These are phyloP conservation scores for Coemansia sp. DNA, from an alignment of 192 early-diverging fungal species.

Conservation along the genomic window DNA sequence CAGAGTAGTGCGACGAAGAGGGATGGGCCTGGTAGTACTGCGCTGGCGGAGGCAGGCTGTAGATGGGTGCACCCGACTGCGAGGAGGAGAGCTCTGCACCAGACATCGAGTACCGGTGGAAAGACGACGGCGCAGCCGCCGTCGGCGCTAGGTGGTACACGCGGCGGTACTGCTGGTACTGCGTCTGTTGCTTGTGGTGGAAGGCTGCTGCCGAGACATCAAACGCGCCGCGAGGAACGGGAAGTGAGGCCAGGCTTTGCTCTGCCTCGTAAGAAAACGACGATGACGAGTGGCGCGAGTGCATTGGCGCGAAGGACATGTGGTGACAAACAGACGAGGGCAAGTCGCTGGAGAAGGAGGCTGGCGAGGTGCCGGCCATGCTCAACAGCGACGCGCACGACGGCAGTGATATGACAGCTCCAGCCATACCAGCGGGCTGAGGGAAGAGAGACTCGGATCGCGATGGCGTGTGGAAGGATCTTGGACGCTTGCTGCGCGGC, in stretches of 20 bases:
- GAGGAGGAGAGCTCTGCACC: constrained; percentile 8
- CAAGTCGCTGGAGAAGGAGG: not conserved
- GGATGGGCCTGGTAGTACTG: not conserved
- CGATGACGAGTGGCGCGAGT: constrained; percentile 4
- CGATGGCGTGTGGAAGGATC: constrained; percentile 40
- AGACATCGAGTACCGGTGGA: constrained; percentile 22
- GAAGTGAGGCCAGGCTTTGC: not conserved
- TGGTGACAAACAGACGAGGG: constrained; percentile 2
- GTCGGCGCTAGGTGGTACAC: constrained; percentile 19
- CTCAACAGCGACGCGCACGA: constrained; percentile 56
- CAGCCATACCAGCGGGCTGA: not conserved
- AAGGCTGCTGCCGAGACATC: constrained; percentile 1
- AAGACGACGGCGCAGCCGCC: constrained; percentile 17
- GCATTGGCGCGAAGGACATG: constrained; percentile 7
- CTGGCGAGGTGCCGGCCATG: constrained; percentile 37
- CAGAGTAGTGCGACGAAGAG: constrained; percentile 7
- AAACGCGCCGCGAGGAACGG: constrained; percentile 12
- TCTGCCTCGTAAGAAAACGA: not conserved
- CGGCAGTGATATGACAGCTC: constrained; percentile 39
- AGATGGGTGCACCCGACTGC: constrained; percentile 5
- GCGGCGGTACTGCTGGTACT: constrained; percentile 17
- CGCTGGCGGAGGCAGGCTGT: constrained; percentile 3
- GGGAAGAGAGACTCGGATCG: constrained; percentile 22
- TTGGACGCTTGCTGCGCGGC: constrained; percentile 39
- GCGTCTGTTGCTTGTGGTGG: constrained; percentile 9